phyloP scores from a whole-genome alignment of 129 eudicot species.

The Arctium lappa region DNA sequence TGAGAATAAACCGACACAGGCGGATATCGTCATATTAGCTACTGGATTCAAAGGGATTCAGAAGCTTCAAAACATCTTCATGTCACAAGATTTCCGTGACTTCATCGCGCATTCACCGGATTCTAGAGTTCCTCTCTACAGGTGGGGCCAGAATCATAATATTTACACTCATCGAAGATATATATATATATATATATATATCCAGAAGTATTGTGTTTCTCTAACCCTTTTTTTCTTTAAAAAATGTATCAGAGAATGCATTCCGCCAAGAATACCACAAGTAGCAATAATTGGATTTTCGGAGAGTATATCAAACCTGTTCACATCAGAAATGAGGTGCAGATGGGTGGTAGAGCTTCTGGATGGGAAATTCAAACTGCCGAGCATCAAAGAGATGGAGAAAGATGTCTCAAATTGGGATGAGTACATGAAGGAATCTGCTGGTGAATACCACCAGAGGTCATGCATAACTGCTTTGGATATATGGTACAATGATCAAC shows the following conservation, averaged over 20 bases:
- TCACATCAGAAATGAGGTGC: slow-evolving; percentile 67
- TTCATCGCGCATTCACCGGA: slow-evolving; percentile 36
- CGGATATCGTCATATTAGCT: slow-evolving; percentile 62
- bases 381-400: slow-evolving; percentile 66
- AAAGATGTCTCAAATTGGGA: slow-evolving; percentile 58
- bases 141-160: slow-evolving; percentile 25
- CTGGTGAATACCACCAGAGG: slow-evolving; percentile 46
- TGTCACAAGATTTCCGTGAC: slow-evolving; percentile 37
- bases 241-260: slow-evolving; percentile 45
- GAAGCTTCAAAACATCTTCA: slow-evolving; percentile 56
- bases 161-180: too few species aligned
- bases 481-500: slow-evolving; percentile 69
- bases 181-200: too few species aligned
- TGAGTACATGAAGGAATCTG: slow-evolving; percentile 42
- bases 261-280: slow-evolving; percentile 71
- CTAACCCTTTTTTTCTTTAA: not conserved
- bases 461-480: slow-evolving; percentile 47
- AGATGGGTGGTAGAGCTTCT: slow-evolving; percentile 62
- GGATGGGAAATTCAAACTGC: slow-evolving; percentile 49
- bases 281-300: slow-evolving; percentile 69
- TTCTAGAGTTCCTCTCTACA: slow-evolving; percentile 49
- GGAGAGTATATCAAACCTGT: slow-evolving; percentile 55
- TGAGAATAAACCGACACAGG: slow-evolving; percentile 18
- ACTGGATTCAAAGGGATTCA: slow-evolving; percentile 66
- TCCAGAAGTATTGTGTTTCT: too few species aligned